phyloP scores from a whole-genome alignment of 768 basidiomycete genomes.

The Cystofilobasidium ferigula region DNA sequence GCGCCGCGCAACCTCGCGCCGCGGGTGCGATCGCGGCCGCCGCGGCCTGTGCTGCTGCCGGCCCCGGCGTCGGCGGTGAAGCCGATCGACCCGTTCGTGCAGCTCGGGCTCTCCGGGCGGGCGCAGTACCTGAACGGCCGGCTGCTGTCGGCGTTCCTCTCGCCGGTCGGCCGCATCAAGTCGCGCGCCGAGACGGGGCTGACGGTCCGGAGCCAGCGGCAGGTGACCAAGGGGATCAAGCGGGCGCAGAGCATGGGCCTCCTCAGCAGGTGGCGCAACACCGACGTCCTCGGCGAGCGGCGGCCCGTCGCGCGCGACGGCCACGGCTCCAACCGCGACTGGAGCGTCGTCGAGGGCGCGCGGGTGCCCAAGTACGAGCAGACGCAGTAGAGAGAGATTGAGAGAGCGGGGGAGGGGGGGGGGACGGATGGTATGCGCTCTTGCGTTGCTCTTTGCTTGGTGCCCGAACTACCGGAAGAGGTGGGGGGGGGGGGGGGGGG shows the following conservation, averaged over 20 bases:
- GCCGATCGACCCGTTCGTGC: slow-evolving; percentile 22
- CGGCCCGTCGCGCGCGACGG: background rate
- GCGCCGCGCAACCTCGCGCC: background rate
- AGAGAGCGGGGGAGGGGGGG: too few relatives aligned
- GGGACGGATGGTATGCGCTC: too few relatives aligned
- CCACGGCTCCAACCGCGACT: background rate
- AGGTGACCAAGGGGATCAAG: slow-evolving; percentile 70
- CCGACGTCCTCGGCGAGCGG: slow-evolving; percentile 1
- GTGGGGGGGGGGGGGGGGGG: too few relatives aligned
- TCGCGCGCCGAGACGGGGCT: slow-evolving; percentile 58
- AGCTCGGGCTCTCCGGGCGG: background rate
- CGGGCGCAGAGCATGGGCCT: slow-evolving; percentile 85
- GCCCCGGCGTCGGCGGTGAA: background rate
- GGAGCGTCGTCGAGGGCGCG: background rate
- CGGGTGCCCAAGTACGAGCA: background rate
- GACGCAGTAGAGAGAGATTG: background rate
- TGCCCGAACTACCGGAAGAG: too few relatives aligned
- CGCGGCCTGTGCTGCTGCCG: background rate
- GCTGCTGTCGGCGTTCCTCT: slow-evolving; percentile 19
- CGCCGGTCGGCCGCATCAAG: slow-evolving; percentile 48
- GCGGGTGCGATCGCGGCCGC: background rate
- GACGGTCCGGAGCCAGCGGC: slow-evolving; percentile 66
- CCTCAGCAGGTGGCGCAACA: slow-evolving; percentile 37
- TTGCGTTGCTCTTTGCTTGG: too few relatives aligned
- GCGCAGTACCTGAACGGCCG: slow-evolving; percentile 23